Conservation (phyloP, 1,284 basidiomycete species). For the Boletus austroedulis region DNA sequence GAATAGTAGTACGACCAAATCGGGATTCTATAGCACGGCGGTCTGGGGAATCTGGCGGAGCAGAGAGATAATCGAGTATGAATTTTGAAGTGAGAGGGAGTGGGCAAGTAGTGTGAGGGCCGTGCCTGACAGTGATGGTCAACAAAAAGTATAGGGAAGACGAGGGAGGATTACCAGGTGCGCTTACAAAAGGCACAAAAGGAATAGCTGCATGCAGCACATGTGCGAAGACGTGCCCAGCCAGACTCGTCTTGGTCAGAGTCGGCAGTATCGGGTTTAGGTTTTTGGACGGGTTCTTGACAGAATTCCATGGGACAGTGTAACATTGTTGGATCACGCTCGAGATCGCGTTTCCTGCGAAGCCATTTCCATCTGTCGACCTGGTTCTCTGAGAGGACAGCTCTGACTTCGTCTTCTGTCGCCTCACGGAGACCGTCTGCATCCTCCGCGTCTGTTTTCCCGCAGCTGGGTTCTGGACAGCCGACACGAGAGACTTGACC, state of each 20-base stretch:
- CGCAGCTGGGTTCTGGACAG: slow-evolving; percentile 71
- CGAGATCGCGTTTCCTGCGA: slow-evolving; percentile 61
- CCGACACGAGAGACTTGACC: slow-evolving; percentile 67
- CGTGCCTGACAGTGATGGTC: slow-evolving; percentile 54
- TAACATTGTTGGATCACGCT: slow-evolving; percentile 72
- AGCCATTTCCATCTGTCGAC: slow-evolving; percentile 72
- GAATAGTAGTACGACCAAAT: slow-evolving; percentile 59
- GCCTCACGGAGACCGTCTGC: slow-evolving; percentile 44
- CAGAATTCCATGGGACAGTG: slow-evolving; percentile 74
- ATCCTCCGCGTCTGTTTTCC: slow-evolving; percentile 49
- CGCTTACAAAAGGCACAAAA: slow-evolving; percentile 74
- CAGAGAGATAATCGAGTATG: slow-evolving; percentile 59
- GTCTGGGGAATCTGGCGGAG: slow-evolving; percentile 47
- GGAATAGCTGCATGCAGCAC: slow-evolving; percentile 60
- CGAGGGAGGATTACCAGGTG: slow-evolving; percentile 54
- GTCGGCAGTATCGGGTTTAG: slow-evolving; percentile 40
- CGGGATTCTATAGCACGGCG: slow-evolving; percentile 53
- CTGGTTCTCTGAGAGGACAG: slow-evolving; percentile 60
- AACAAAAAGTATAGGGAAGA: neutral
- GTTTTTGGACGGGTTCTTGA: slow-evolving; percentile 63
- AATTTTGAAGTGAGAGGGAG: slow-evolving; percentile 60
- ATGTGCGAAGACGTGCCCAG: slow-evolving; percentile 69
- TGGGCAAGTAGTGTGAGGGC: slow-evolving; percentile 62
- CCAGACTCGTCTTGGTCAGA: slow-evolving; percentile 50
- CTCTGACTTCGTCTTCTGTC: slow-evolving; percentile 66